A percentile compares a stretch with the other conserved stretches of the same genome.
phyloP scores from a whole-genome alignment of 2,329 filamentous ascomycete genomes.

The Leptodontidium sp. region DNA sequence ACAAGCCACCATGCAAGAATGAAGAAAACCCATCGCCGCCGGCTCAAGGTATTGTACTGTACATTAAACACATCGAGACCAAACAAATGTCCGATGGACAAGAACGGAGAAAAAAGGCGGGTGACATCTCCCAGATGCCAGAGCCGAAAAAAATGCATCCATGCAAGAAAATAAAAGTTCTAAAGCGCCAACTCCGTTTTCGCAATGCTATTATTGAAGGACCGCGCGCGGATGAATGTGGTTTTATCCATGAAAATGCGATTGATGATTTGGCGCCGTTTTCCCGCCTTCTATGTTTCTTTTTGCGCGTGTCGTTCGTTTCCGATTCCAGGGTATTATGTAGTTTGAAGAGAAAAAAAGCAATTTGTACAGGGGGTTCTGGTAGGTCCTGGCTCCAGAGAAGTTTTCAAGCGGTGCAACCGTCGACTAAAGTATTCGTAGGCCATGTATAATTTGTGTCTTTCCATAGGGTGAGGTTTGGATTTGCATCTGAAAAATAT shows the following conservation, averaged over 20 bases:
- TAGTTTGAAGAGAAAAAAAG: conserved; percentile 22
- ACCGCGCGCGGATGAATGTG: conserved; percentile 9
- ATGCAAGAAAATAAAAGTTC: conserved; percentile 22
- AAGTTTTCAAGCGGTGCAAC: conserved; percentile 51
- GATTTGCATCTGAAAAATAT: conserved; percentile 54
- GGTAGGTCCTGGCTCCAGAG: conserved; percentile 12
- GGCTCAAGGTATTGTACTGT: conserved; percentile 15
- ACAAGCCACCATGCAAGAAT: neutral
- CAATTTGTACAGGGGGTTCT: conserved; percentile 36
- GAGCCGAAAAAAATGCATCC: conserved; percentile 6
- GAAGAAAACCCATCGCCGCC: neutral
- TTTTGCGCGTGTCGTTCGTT: conserved; percentile 39
- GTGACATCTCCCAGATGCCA: conserved; percentile 23
- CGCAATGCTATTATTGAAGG: conserved; percentile 38
- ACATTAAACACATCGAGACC: conserved; percentile 15
- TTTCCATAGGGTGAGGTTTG: conserved; percentile 68
- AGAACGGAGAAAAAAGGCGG: neutral
- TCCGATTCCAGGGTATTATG: conserved; percentile 31
- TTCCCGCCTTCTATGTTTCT: conserved; percentile 34
- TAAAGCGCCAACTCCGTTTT: conserved; percentile 35
- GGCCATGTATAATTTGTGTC: conserved; percentile 65
- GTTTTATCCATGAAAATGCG: neutral
- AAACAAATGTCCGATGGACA: neutral
- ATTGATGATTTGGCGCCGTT: conserved; percentile 17
- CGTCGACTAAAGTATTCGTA: conserved; percentile 66